Evolutionary conservation across 192 early-diverging fungal genomes (phyloP), one percentile per base, ranked within the genome.

Genomic region (Coemansia sp.): DNA sequence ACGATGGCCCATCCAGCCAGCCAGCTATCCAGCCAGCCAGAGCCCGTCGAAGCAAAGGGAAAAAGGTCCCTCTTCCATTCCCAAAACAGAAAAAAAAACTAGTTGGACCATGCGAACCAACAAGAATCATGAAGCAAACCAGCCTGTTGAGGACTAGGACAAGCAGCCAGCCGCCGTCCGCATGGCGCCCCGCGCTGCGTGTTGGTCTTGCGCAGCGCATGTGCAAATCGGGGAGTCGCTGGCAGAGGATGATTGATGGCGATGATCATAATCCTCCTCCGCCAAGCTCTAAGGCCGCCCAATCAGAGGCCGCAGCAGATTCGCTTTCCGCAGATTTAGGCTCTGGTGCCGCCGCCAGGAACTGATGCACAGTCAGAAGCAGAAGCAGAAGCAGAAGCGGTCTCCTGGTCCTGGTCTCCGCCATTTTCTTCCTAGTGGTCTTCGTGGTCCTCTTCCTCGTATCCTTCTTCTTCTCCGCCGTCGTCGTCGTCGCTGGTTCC

Each of bases 401-500:
- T 54, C 52, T 54, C 52, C 52, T 26, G 9, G 21, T 26, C 52
- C 21, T 12, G 21, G 18, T 18, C 18, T 11, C 23, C 52, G 12
- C 52, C 21, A 54, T 26, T 9, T 0, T 26, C 21, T 9, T 54
- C 21, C 3, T 54, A 11, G 52, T 23, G 19, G 21, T 13, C 52
- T 10, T 18, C 21, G 4, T 59, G 7, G 37, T 59, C 38, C 6
- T 40, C 65, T 15, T 65, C 63, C 8, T 60, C 48, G 16, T 41
- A 41, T 26, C 39, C 70, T 15, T 68, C 67, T 0, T 9, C 21
- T 1, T 70, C 65, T 5, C n/a, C n/a, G n/a, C n/a, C n/a, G n/a
- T 56, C 48, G 12, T 74, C 75, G 18, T 77, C 75, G 39, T 69
- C 69, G 56, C 75, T 83, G 11, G 75, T 83, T 10, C 72, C 75